A percentile compares a stretch with the other conserved stretches of the same genome.
Conservation (phyloP, 2,329 filamentous ascomycete species). For the Exophiala xenobiotica region DNA sequence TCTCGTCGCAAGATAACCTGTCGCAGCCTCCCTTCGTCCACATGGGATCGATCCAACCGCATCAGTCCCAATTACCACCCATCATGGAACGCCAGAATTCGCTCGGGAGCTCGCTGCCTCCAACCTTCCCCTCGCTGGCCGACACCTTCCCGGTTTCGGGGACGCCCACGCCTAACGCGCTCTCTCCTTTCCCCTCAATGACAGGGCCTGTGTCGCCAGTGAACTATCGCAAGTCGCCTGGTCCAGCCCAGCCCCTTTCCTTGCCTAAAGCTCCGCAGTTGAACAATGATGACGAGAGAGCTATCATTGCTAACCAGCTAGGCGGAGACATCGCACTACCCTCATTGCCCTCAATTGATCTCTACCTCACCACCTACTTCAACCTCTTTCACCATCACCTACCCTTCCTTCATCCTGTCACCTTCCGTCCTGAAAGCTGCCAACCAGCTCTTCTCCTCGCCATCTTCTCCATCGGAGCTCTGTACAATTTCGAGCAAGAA, state of each 20-base stretch:
- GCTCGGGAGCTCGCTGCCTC: slow-evolving; percentile 60
- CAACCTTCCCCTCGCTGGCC: slow-evolving; percentile 69
- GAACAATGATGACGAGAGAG: slow-evolving; percentile 78
- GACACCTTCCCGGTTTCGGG: slow-evolving; percentile 68
- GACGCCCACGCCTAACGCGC: slow-evolving; percentile 67
- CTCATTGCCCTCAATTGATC: slow-evolving; percentile 75
- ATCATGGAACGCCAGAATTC: slow-evolving; percentile 65
- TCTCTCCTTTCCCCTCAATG: slow-evolving; percentile 70
- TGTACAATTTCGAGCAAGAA: slow-evolving; percentile 96
- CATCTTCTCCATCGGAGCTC: slow-evolving; percentile 88
- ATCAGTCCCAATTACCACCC: slow-evolving; percentile 64
- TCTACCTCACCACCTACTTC: slow-evolving; percentile 94
- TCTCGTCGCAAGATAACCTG: slow-evolving; percentile 63
- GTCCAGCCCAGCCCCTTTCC: slow-evolving; percentile 63
- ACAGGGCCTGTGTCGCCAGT: slow-evolving; percentile 66
- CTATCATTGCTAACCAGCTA: slow-evolving; percentile 80
- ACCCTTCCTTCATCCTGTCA: slow-evolving; percentile 89
- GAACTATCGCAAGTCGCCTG: slow-evolving; percentile 68
- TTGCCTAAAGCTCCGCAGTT: slow-evolving; percentile 76
- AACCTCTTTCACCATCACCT: slow-evolving; percentile 95
- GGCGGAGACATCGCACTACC: slow-evolving; percentile 88
- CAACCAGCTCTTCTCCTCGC: slow-evolving; percentile 83
- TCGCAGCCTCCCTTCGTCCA: slow-evolving; percentile 63
- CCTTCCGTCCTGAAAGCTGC: slow-evolving; percentile 77
- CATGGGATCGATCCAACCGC: slow-evolving; percentile 57